phyloP scores from a whole-genome alignment of 2,329 filamentous ascomycete species.

The Penicillium capsulatum region DNA sequence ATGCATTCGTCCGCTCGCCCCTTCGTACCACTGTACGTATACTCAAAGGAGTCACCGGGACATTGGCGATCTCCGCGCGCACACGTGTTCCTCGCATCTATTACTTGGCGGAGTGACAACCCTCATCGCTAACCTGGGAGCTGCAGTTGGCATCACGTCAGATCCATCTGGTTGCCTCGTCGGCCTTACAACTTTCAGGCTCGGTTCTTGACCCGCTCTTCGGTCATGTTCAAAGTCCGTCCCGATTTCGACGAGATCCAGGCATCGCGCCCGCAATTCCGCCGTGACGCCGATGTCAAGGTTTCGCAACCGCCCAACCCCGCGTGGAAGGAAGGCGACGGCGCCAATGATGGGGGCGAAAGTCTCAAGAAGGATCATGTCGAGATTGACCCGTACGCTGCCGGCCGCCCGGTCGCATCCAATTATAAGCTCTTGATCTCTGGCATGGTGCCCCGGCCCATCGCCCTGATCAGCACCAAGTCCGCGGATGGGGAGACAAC shows the following conservation, averaged over 20 bases:
- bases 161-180: neutral
- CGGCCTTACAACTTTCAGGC: neutral
- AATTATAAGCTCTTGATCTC: slow-evolving; percentile 95
- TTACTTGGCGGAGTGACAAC: slow-evolving; percentile 1
- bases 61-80: too few species aligned
- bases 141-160: neutral
- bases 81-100: too few species aligned
- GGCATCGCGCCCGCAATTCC: slow-evolving; percentile 42
- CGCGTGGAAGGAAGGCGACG: slow-evolving; percentile 42
- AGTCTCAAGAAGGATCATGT: slow-evolving; percentile 59
- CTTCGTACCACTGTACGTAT: too few species aligned
- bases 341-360: slow-evolving; percentile 44
- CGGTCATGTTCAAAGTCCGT: slow-evolving; percentile 23
- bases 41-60: too few species aligned
- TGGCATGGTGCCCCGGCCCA: slow-evolving; percentile 74
- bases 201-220: slow-evolving; percentile 20
- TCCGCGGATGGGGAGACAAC: slow-evolving; percentile 59
- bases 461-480: slow-evolving; percentile 60
- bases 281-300: slow-evolving; percentile 29
- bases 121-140: slow-evolving; percentile 1
- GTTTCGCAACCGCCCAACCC: slow-evolving; percentile 42
- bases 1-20: too few species aligned
- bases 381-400: slow-evolving; percentile 73
- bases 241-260: slow-evolving; percentile 39
- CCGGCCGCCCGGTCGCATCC: slow-evolving; percentile 60